A percentile compares a stretch with the other conserved stretches of the same genome.
Conservation (phyloP, 495 filamentous ascomycete species). For the Xylaria castorea region DNA sequence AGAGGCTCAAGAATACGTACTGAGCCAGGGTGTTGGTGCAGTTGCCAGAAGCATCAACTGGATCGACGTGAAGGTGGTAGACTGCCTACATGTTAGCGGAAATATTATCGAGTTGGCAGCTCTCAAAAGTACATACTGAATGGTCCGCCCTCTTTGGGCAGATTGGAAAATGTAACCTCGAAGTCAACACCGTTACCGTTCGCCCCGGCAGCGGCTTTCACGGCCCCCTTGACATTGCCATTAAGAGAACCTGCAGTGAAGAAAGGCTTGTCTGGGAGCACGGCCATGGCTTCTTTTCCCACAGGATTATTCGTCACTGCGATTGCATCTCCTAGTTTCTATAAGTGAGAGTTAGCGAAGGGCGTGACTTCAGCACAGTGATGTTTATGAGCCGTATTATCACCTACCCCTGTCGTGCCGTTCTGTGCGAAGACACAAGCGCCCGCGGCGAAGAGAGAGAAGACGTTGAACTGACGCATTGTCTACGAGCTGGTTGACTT, state of each 20-base stretch:
- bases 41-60: constrained; percentile 77
- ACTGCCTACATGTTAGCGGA: constrained; percentile 51
- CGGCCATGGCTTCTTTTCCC: constrained; percentile 64
- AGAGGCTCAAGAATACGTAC: constrained; percentile 14
- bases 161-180: constrained; percentile 65
- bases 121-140: constrained; percentile 64
- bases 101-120: background rate
- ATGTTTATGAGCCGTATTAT: constrained; percentile 17
- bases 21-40: constrained; percentile 76
- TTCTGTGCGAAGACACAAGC: constrained; percentile 47
- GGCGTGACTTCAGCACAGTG: background rate
- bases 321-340: constrained; percentile 61
- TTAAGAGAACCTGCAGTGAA: constrained; percentile 53
- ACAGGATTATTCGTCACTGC: constrained; percentile 67
- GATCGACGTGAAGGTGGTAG: constrained; percentile 82
- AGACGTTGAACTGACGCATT: constrained; percentile 7
- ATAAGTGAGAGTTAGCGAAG: constrained; percentile 33
- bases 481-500: background rate
- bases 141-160: constrained; percentile 70
- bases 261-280: constrained; percentile 60
- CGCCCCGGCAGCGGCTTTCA: constrained; percentile 60
- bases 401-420: constrained; percentile 44
- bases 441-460: constrained; percentile 12
- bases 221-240: constrained; percentile 65
- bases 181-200: constrained; percentile 71